Conservation (phyloP, 2,329 filamentous ascomycete genomes). For the Dactylellina drechsleri region DNA sequence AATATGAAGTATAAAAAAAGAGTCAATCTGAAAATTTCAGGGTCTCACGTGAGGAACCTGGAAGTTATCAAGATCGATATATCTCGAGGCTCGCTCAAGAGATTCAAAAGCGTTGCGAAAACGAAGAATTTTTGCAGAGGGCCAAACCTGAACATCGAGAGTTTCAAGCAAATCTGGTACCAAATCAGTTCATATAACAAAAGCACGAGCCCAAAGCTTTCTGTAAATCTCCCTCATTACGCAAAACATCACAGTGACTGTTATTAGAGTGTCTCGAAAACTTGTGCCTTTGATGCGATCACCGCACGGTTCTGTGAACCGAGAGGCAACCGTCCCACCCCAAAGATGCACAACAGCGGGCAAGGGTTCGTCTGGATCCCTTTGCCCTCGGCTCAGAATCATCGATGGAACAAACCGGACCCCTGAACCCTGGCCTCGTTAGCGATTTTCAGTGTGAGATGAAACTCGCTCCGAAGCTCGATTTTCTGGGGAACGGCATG, state of each 20-base stretch:
- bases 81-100: constrained; percentile 33
- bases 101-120: neutral
- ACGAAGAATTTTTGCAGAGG: too few species aligned
- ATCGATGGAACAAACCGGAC: constrained; percentile 14
- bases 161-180: too few species aligned
- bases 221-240: constrained; percentile 29
- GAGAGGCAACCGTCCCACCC: constrained; percentile 34
- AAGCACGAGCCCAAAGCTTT: constrained; percentile 31
- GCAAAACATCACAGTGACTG: constrained; percentile 15
- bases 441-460: constrained; percentile 25
- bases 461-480: constrained; percentile 46
- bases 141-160: too few species aligned
- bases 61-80: too few species aligned
- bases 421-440: constrained; percentile 36
- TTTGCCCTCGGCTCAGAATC: constrained; percentile 38
- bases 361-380: constrained; percentile 22
- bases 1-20: neutral
- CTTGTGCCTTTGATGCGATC: constrained; percentile 21
- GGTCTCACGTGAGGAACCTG: too few species aligned
- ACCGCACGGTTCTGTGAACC: constrained; percentile 10
- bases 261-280: constrained; percentile 38
- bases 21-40: neutral
- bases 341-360: constrained; percentile 5
- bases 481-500: constrained; percentile 27
- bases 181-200: constrained; percentile 15